phyloP scores from a whole-genome alignment of 75 land plant species.

The Chamaecyparis obtusa region DNA sequence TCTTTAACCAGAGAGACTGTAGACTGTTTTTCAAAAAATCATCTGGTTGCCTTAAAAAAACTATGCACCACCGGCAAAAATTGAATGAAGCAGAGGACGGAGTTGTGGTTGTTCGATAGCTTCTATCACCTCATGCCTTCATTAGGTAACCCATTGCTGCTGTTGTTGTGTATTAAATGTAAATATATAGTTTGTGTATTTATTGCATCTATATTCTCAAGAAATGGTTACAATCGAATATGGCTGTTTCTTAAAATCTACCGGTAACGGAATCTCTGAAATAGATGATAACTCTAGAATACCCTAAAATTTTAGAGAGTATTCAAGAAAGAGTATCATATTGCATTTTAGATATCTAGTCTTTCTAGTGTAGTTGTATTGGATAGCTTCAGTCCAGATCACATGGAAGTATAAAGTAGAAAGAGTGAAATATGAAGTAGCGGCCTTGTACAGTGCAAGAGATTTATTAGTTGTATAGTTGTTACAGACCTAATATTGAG shows the following conservation, averaged over 20 bases:
- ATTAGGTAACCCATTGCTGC: not conserved
- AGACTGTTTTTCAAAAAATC: not conserved
- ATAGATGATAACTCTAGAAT: not conserved
- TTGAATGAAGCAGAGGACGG: not conserved
- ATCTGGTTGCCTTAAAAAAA: not conserved
- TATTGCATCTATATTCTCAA: not conserved
- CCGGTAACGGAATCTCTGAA: not conserved
- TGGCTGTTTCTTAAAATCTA: not conserved
- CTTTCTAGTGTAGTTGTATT: not conserved
- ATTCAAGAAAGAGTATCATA: not conserved
- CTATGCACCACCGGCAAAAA: not conserved
- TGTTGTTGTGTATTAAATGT: not conserved
- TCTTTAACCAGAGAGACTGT: not conserved
- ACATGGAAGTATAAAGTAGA: not conserved
- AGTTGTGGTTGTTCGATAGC: not conserved
- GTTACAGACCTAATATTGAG: not conserved
- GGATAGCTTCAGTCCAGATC: not conserved
- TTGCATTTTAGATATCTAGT: not conserved
- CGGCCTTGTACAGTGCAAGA: not conserved
- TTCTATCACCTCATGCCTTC: constrained; percentile 5
- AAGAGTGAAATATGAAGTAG: not conserved
- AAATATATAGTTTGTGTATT: not conserved
- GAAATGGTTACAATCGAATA: not conserved
- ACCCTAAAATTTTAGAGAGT: not conserved
- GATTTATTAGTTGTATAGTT: not conserved